A percentile compares a stretch with the other conserved stretches of the same genome.
Evolutionary conservation across 768 basidiomycete species (phyloP).

Genomic region (Glaciozyma martinii): DNA sequence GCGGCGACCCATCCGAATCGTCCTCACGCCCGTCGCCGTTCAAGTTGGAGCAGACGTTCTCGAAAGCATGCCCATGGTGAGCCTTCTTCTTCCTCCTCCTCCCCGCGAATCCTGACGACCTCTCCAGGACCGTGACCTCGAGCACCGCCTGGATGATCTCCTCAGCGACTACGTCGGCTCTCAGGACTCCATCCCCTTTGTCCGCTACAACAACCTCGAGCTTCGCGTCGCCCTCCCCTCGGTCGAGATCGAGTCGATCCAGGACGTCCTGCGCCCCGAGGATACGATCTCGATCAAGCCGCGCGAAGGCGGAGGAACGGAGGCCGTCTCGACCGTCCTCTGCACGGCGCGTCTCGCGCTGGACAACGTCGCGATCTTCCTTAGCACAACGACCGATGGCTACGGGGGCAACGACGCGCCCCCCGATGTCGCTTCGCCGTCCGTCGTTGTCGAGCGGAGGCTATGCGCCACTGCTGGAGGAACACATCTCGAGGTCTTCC

Average conservation of each 20-base stretch:
- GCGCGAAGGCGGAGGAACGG: not conserved
- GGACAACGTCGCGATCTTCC: constrained; percentile 1
- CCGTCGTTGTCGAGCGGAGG: constrained; percentile 1
- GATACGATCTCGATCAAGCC: constrained; percentile 9
- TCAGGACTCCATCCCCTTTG: not conserved
- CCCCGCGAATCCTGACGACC: not conserved
- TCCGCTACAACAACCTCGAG: not conserved
- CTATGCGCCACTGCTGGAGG: not conserved
- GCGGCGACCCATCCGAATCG: constrained; percentile 2
- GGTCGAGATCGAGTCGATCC: constrained; percentile 10
- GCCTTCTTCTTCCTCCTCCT: not conserved
- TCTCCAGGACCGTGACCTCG: constrained; percentile 9
- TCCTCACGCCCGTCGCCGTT: constrained; percentile 14
- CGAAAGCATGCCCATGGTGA: constrained; percentile 1
- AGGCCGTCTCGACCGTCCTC: constrained; percentile 7
- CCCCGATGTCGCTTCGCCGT: not conserved
- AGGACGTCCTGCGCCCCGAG: constrained; percentile 25
- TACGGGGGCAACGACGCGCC: constrained; percentile 1
- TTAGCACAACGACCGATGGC: not conserved
- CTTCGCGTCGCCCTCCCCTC: not conserved
- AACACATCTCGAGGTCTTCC: constrained; percentile 15
- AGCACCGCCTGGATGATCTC: constrained; percentile 23
- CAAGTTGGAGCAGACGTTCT: constrained; percentile 17
- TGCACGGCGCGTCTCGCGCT: constrained; percentile 10
- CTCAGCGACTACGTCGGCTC: constrained; percentile 5